Conservation (phyloP, 306 rosid genomes). For the Glycine latifolia region DNA sequence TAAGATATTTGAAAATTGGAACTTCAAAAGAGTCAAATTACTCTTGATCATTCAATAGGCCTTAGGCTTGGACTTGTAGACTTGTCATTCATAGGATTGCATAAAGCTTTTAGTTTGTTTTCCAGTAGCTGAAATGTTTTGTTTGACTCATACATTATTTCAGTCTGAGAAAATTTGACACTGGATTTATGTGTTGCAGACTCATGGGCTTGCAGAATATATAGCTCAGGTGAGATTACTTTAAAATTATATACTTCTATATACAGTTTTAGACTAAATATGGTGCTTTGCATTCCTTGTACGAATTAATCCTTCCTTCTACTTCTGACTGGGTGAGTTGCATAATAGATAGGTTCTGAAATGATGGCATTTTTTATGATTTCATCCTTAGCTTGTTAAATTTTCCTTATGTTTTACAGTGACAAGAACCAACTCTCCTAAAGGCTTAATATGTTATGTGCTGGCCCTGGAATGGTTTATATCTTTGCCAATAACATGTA, state of each 20-base stretch:
- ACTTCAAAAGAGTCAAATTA: conserved; percentile 27
- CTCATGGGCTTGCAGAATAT: conserved; percentile 92
- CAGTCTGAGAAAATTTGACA: conserved; percentile 45
- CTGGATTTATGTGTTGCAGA: conserved; percentile 64
- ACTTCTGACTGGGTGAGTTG: conserved; percentile 30
- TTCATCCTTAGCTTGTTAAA: conserved; percentile 27
- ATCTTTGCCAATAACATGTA: conserved; percentile 18
- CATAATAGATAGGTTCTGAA: conserved; percentile 1
- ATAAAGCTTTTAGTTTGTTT: conserved; percentile 22
- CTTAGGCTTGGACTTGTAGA: conserved; percentile 26
- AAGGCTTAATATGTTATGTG: conserved; percentile 11
- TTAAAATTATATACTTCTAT: conserved; percentile 14
- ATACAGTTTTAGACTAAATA: not conserved
- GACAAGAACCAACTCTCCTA: conserved; percentile 6
- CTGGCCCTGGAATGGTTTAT: not conserved
- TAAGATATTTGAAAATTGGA: not conserved
- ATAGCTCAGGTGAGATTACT: conserved; percentile 91
- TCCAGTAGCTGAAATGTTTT: conserved; percentile 4
- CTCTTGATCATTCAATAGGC: conserved; percentile 26
- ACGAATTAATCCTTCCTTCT: conserved; percentile 32
- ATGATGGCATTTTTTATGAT: conserved; percentile 19
- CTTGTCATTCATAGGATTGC: not conserved
- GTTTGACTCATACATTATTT: conserved; percentile 27
- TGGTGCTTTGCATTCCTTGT: conserved; percentile 31
- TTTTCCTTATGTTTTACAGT: conserved; percentile 32